Base-by-base conservation (phyloP, 345 rosid genomes). In the Eucalyptus regnans region DNA sequence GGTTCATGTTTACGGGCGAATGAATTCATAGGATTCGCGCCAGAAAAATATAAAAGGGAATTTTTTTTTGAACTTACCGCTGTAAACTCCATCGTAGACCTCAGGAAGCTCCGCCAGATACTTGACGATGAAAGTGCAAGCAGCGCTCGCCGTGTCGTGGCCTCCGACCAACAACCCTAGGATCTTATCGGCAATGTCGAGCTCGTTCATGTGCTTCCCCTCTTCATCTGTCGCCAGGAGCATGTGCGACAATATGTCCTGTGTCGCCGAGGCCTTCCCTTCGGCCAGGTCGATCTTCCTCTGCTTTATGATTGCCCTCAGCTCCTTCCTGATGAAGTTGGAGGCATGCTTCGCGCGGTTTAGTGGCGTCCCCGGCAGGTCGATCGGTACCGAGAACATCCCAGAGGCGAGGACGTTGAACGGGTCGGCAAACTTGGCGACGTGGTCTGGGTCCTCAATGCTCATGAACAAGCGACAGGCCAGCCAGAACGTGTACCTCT, bases 61-160 rank as follows among this genome's bases (percentile, higher is more conserved):
- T 2, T 29, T 6, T 5, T 27, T 25, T 43, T 14, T 31, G 46
- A 43, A 29, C 20, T 54, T 87, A 89, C 90, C 90, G 50, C 87
- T 89, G 87, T 87, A 87, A 50, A 89, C 90, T 66, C 76, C 80
- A 17, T 89, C 87, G 50, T 89, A 89, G 54, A 89, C 86, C 23
- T 87, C 88, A 9, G 90, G 90, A 50, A 89, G 89, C 81, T 89
- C 90, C 37, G 89, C 90, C 20, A 89, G 88, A 86, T 87, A 89
- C 90, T 89, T 89, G 88, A 89, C 90, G 1, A 89, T 48, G 52
- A 89, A 89, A 48, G 90, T 87, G 87, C 90, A 89, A 50, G 90
- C 89, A 41, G 90, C 90, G 86, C 90, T 89, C 29, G 90, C 90
- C 5, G 90, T 89, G 89, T 89, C 90, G 8, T 89, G 90, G 50